A percentile compares a stretch with the other conserved stretches of the same genome.
These are phyloP conservation scores for Aspergillus sp. DNA, from an alignment of 2,329 filamentous ascomycete genomes.

Conservation along the genomic window DNA sequence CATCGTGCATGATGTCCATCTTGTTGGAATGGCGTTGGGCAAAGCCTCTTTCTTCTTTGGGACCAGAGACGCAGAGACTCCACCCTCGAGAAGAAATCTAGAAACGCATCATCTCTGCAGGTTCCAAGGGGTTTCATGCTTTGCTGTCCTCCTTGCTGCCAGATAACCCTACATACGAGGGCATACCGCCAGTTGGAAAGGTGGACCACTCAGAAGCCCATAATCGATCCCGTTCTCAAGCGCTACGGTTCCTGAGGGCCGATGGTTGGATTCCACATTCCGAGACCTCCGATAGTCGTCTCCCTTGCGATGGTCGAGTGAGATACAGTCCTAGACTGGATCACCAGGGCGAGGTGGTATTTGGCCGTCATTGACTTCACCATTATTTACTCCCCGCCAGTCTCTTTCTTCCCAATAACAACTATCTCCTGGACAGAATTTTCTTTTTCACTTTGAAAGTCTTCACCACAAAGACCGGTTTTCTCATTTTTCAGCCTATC, in stretches of 20 bases:
- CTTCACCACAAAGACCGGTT: too few species aligned
- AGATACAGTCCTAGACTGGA: too few species aligned
- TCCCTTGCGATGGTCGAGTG: not conserved
- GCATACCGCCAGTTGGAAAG: not conserved
- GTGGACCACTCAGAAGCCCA: not conserved
- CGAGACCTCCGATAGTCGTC: slow-evolving; percentile 6
- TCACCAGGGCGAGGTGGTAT: not conserved
- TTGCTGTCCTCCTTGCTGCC: too few species aligned
- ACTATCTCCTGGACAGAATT: too few species aligned
- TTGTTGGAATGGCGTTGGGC: not conserved
- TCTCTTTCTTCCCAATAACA: not conserved
- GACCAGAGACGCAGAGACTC: too few species aligned
- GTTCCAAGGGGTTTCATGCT: too few species aligned
- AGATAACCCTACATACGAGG: not conserved
- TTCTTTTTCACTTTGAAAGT: too few species aligned
- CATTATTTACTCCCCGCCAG: not conserved
- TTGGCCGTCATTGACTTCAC: not conserved
- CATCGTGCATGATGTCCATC: not conserved
- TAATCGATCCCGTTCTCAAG: not conserved
- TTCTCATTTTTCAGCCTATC: too few species aligned
- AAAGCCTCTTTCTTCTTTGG: too few species aligned
- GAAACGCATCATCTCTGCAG: too few species aligned
- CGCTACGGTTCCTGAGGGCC: not conserved
- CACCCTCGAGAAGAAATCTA: too few species aligned
- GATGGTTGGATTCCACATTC: slow-evolving; percentile 1